A percentile compares a stretch with the other conserved stretches of the same genome.
phyloP scores from a whole-genome alignment of 768 basidiomycete genomes.

The Psilocybe tampanensis region DNA sequence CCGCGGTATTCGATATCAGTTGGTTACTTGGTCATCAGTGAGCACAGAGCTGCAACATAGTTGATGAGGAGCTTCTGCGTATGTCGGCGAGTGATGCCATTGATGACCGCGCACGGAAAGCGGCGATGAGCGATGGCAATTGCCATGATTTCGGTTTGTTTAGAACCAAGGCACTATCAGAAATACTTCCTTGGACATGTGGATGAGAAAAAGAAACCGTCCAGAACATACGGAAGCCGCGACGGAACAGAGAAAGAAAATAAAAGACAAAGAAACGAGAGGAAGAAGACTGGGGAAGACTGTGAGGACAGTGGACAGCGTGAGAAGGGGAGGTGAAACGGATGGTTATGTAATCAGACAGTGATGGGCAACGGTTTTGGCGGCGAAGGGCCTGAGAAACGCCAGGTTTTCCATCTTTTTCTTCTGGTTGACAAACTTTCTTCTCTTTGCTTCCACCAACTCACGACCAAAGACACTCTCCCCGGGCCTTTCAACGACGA shows the following conservation, averaged over 20 bases:
- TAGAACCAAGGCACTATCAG: no score
- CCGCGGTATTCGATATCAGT: no score
- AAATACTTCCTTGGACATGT: no score
- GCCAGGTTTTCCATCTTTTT: slow-evolving; percentile 6
- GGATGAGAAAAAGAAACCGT: no score
- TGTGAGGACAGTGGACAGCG: slow-evolving; percentile 11
- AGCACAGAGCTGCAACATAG: no score
- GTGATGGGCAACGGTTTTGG: slow-evolving; percentile 18
- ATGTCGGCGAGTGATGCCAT: no score
- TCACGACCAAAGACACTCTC: slow-evolving; percentile 12
- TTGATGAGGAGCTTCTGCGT: no score
- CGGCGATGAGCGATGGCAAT: no score
- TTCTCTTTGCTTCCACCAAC: slow-evolving; percentile 3
- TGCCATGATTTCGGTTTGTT: no score
- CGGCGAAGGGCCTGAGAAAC: slow-evolving; percentile 19
- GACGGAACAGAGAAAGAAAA: neutral
- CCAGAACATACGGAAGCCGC: no score
- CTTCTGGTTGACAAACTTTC: slow-evolving; percentile 2
- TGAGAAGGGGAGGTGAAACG: slow-evolving; percentile 11
- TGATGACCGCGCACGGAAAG: no score
- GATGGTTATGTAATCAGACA: slow-evolving; percentile 16
- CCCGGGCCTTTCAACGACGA: slow-evolving; percentile 7
- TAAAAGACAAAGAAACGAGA: neutral
- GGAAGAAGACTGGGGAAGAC: neutral
- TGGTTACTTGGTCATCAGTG: no score